Percentiles rank a stretch among this genome's conserved stretches.
Conservation (phyloP, 306 rosid genomes). For the Alnus glutinosa region DNA sequence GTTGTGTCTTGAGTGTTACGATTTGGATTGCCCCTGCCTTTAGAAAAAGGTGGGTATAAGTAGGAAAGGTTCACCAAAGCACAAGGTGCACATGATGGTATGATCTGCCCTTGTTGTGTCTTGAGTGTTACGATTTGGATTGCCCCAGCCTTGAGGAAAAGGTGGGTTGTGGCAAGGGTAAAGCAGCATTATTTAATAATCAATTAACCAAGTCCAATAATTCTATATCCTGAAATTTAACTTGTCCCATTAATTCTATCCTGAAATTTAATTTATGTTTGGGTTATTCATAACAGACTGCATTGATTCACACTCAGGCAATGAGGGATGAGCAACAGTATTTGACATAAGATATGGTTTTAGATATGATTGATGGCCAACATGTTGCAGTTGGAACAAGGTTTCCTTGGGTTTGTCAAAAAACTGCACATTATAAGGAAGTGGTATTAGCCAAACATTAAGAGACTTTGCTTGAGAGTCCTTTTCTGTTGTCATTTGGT, state of each 20-base stretch:
- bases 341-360: neutral
- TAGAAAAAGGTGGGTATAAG: too few relatives aligned
- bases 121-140: neutral
- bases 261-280: neutral
- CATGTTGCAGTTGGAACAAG: neutral
- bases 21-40: neutral
- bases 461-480: neutral
- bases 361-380: neutral
- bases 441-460: neutral
- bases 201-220: neutral
- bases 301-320: neutral
- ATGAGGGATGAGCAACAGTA: neutral
- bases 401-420: neutral
- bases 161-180: neutral
- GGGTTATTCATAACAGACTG: neutral
- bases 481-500: neutral
- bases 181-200: neutral
- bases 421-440: neutral
- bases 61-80: neutral
- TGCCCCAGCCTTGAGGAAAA: neutral
- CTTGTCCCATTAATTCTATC: too few relatives aligned
- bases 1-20: neutral
- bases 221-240: neutral
- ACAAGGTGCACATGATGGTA: neutral
- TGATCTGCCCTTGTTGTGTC: neutral